These are phyloP conservation scores for Podospora australis DNA, from an alignment of 495 filamentous ascomycete species.

Conservation along the genomic window DNA sequence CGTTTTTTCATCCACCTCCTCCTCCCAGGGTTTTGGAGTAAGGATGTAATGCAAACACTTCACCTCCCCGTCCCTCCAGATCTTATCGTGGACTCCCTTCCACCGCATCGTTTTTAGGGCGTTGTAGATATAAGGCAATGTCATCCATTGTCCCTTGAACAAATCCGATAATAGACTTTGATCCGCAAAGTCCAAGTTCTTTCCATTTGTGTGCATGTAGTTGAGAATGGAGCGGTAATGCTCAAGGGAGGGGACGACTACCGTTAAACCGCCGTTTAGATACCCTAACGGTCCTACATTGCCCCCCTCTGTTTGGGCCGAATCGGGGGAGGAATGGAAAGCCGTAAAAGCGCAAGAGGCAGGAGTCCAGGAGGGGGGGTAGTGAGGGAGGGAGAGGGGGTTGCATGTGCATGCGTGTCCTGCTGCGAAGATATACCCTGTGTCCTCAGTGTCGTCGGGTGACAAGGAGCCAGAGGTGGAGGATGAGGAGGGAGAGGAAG, in stretches of 20 bases:
- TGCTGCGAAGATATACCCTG: slow-evolving; percentile 72
- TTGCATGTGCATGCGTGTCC: slow-evolving; percentile 80
- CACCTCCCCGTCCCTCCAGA: slow-evolving; percentile 70
- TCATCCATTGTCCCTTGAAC: slow-evolving; percentile 62
- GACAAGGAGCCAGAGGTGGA: too few relatives aligned
- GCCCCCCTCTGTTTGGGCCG: slow-evolving; percentile 17
- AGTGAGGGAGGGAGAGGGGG: slow-evolving; percentile 66
- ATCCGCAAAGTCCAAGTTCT: slow-evolving; percentile 66
- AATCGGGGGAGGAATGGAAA: slow-evolving; percentile 44
- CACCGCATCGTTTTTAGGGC: slow-evolving; percentile 71
- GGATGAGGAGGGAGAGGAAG: too few relatives aligned
- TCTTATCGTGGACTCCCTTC: slow-evolving; percentile 58
- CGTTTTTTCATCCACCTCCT: slow-evolving; percentile 18
- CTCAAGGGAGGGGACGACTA: slow-evolving; percentile 56
- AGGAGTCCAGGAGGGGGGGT: slow-evolving; percentile 66
- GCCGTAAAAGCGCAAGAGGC: slow-evolving; percentile 68
- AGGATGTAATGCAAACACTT: slow-evolving; percentile 79
- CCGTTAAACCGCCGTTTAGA: slow-evolving; percentile 68
- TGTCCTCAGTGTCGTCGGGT: too few relatives aligned
- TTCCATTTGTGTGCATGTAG: slow-evolving; percentile 37
- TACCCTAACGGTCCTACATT: slow-evolving; percentile 48
- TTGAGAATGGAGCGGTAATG: slow-evolving; percentile 52
- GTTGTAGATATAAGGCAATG: slow-evolving; percentile 74
- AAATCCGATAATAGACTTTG: slow-evolving; percentile 64
- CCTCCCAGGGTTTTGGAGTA: slow-evolving; percentile 78